A percentile compares a stretch with the other conserved stretches of the same genome.
phyloP scores from a whole-genome alignment of 495 filamentous ascomycete genomes.

The Podospora pseudocomata region DNA sequence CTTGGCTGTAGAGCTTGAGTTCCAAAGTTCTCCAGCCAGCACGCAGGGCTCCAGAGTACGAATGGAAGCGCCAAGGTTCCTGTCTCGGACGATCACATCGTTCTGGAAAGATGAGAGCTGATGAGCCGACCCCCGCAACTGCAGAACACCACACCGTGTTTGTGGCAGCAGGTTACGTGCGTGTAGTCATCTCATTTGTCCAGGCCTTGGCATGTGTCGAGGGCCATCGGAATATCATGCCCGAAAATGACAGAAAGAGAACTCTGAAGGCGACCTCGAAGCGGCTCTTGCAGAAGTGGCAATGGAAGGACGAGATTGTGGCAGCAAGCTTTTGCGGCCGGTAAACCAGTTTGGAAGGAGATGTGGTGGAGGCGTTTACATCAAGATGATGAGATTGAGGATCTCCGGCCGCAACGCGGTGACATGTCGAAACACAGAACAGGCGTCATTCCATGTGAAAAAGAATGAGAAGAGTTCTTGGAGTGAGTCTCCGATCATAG shows the following conservation, averaged over 20 bases:
- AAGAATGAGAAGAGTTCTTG: background rate
- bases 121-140: background rate
- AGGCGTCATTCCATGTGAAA: background rate
- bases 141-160: background rate
- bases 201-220: slow-evolving; percentile 16
- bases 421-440: background rate
- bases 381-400: background rate
- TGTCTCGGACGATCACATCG: slow-evolving; percentile 4
- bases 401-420: background rate
- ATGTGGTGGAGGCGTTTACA: background rate
- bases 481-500: too few species aligned
- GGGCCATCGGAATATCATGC: background rate
- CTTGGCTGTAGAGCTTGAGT: background rate
- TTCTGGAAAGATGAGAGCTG: slow-evolving; percentile 10
- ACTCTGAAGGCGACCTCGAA: background rate
- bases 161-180: slow-evolving; percentile 17
- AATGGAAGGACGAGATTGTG: background rate
- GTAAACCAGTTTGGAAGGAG: background rate
- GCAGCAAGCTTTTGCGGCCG: background rate
- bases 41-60: background rate
- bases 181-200: slow-evolving; percentile 18
- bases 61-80: background rate
- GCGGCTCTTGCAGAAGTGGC: background rate
- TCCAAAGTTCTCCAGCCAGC: background rate
- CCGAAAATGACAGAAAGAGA: background rate